Percentiles rank a stretch among this genome's conserved stretches.
Conservation (phyloP, 306 rosid genomes). For the Vigna mungo region DNA sequence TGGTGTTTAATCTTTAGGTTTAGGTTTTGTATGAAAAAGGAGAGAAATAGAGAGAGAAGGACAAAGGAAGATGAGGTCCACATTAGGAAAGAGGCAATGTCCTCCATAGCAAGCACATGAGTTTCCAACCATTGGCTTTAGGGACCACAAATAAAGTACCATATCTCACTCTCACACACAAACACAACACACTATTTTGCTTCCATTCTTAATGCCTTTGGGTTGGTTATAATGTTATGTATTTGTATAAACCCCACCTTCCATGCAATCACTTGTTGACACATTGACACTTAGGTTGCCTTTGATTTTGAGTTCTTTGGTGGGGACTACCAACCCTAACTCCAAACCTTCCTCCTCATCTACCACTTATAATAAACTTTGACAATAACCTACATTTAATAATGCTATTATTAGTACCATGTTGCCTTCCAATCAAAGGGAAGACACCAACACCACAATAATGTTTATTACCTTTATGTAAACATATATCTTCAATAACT, state of each 20-base stretch:
- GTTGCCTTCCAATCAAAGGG: constrained; percentile 8
- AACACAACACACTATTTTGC: neutral
- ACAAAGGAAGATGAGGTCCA: constrained; percentile 24
- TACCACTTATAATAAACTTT: constrained; percentile 12
- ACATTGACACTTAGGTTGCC: neutral
- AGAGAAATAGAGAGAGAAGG: neutral
- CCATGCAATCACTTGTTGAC: constrained; percentile 31
- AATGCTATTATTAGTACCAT: constrained; percentile 5
- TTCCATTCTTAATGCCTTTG: constrained; percentile 2
- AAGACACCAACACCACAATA: constrained; percentile 17
- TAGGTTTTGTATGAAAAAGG: too few relatives aligned
- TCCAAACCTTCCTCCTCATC: neutral
- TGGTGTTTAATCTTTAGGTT: too few relatives aligned
- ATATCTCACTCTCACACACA: neutral
- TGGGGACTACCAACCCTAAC: constrained; percentile 13
- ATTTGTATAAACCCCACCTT: neutral
- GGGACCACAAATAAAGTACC: constrained; percentile 21
- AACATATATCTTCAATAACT: too few relatives aligned
- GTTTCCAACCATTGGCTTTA: constrained; percentile 29
- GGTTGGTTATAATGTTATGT: constrained; percentile 3
- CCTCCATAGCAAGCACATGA: constrained; percentile 41
- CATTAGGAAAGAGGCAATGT: constrained; percentile 34
- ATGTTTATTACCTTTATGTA: neutral
- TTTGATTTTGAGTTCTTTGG: neutral
- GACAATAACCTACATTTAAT: constrained; percentile 27